A percentile compares a stretch with the other conserved stretches of the same genome.
Conservation (phyloP, 345 rosid species). For the Theobroma cacao region DNA sequence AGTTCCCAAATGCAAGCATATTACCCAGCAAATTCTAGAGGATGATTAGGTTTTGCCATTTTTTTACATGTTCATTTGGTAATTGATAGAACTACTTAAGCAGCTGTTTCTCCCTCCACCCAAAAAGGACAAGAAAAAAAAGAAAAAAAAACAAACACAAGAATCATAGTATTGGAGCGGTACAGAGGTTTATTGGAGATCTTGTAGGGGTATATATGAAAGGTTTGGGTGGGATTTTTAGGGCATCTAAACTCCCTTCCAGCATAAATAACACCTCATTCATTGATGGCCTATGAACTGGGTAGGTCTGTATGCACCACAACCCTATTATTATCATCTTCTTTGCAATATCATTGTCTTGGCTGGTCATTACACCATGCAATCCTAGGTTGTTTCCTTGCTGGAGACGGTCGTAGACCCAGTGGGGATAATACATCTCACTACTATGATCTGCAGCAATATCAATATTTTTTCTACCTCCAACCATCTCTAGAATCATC, state of each 20-base stretch:
- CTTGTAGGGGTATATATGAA: conserved; percentile 2
- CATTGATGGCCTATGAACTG: conserved; percentile 11
- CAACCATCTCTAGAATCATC: conserved; percentile 28
- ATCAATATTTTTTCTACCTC: conserved; percentile 23
- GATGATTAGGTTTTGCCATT: no score
- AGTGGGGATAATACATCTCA: conserved; percentile 14
- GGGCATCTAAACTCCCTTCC: conserved; percentile 9
- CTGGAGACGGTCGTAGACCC: conserved; percentile 7
- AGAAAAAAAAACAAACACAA: neutral
- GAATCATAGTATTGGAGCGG: neutral
- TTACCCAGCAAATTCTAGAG: neutral
- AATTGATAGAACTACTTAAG: neutral
- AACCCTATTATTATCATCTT: conserved; percentile 14
- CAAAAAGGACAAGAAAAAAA: no score
- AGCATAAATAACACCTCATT: conserved; percentile 14
- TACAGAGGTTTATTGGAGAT: neutral
- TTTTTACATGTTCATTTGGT: neutral
- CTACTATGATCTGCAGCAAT: neutral
- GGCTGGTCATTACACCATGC: neutral
- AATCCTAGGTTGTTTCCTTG: neutral
- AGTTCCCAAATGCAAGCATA: neutral
- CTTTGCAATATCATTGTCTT: conserved; percentile 10
- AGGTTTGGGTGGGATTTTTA: conserved; percentile 18
- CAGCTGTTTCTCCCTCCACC: neutral
- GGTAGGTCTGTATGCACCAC: conserved; percentile 17